phyloP scores from a whole-genome alignment of 108 stramenopile species.

The Schizochytrium sp. region DNA sequence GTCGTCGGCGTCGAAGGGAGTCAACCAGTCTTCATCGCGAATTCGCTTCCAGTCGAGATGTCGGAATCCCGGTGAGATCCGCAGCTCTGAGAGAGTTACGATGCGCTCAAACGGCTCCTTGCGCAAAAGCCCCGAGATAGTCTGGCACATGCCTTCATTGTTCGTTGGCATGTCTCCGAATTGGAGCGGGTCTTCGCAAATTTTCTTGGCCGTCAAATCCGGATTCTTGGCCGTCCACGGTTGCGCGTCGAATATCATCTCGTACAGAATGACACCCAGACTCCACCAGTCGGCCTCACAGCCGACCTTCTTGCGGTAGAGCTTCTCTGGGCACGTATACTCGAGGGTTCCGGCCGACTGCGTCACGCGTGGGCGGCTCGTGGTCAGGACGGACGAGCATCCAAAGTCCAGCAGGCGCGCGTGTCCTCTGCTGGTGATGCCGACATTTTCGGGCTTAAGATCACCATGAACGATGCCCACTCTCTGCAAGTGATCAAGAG shows the following conservation, averaged over 20 bases:
- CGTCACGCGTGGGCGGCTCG: not conserved
- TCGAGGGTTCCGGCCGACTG: slow-evolving; percentile 79
- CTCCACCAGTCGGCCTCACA: slow-evolving; percentile 26
- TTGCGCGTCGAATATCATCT: not conserved
- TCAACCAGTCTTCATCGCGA: no score
- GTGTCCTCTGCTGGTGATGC: slow-evolving; percentile 36
- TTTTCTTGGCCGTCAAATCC: slow-evolving; percentile 86
- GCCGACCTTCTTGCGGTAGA: slow-evolving; percentile 73
- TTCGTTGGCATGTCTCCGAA: no score
- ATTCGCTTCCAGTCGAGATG: no score
- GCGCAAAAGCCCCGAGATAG: no score
- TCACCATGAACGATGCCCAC: slow-evolving; percentile 49
- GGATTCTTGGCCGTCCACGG: slow-evolving; percentile 42
- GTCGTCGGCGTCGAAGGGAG: no score
- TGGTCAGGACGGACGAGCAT: not conserved
- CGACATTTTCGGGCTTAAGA: slow-evolving; percentile 48
- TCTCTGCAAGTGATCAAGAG: slow-evolving; percentile 38
- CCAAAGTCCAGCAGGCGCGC: slow-evolving; percentile 49
- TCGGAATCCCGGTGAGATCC: no score
- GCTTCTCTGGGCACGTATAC: slow-evolving; percentile 93
- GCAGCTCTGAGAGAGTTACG: no score
- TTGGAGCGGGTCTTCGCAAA: slow-evolving; percentile 18
- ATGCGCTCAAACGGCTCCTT: no score
- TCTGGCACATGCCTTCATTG: no score
- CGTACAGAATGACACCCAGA: slow-evolving; percentile 54